A percentile compares a stretch with the other conserved stretches of the same genome.
These are phyloP conservation scores for Cladorrhinum samala DNA, from an alignment of 495 filamentous ascomycete genomes.

Conservation along the genomic window DNA sequence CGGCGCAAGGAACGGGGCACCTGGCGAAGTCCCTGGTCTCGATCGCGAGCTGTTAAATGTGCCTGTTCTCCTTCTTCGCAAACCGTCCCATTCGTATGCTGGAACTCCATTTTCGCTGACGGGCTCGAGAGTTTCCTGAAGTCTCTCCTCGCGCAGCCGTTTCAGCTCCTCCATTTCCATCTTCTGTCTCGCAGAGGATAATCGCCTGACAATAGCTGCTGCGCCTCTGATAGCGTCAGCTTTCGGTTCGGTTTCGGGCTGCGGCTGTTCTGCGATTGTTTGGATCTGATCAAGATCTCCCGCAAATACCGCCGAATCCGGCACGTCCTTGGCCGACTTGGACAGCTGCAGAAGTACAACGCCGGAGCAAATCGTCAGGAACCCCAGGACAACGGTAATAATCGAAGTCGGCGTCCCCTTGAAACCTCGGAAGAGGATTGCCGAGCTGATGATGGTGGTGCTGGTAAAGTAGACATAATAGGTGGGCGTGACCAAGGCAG, in stretches of 20 bases:
- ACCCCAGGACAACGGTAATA: constrained; percentile 84
- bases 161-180: constrained; percentile 77
- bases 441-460: constrained; percentile 87
- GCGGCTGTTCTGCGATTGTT: constrained; percentile 88
- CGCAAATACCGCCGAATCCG: constrained; percentile 85
- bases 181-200: constrained; percentile 70
- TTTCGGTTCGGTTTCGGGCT: constrained; percentile 91
- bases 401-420: constrained; percentile 78
- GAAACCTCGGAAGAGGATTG: constrained; percentile 90
- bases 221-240: constrained; percentile 93
- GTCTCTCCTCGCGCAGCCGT: constrained; percentile 70
- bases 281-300: constrained; percentile 93
- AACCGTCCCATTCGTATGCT: constrained; percentile 85
- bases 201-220: constrained; percentile 78
- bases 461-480: constrained; percentile 99
- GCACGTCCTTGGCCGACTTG: constrained; percentile 95
- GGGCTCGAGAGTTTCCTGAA: constrained; percentile 63
- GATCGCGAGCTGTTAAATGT: constrained; percentile 19
- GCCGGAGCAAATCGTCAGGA: constrained; percentile 88
- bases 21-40: constrained; percentile 24
- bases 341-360: constrained; percentile 98
- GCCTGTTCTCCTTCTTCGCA: constrained; percentile 72
- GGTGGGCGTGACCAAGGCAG: constrained; percentile 91
- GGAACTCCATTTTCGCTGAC: constrained; percentile 57
- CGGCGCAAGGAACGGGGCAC: constrained; percentile 31